These are phyloP conservation scores for Hawksworthiomyces lignivorus DNA, from an alignment of 2,329 filamentous ascomycete species.

Conservation along the genomic window DNA sequence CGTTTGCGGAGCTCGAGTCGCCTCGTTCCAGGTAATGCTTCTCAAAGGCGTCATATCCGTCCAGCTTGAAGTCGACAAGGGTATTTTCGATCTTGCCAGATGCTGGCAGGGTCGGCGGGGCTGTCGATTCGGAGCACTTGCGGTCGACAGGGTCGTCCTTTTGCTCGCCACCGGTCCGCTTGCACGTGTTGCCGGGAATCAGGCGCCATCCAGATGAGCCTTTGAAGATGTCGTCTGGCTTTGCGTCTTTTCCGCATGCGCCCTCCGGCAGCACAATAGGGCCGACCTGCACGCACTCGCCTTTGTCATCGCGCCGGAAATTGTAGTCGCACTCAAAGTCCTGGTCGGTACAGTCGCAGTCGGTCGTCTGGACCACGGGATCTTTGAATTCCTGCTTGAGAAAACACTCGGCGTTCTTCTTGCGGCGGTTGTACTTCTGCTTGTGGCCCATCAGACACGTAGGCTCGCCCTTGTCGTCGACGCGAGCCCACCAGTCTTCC, in stretches of 20 bases:
- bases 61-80: constrained; percentile 49
- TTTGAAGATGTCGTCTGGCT: constrained; percentile 64
- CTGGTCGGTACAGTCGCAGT: constrained; percentile 71
- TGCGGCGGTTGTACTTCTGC: constrained; percentile 77
- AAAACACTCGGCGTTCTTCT: constrained; percentile 83
- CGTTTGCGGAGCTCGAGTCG: constrained; percentile 49
- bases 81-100: constrained; percentile 60
- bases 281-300: constrained; percentile 59
- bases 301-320: constrained; percentile 60
- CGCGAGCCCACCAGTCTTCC: constrained; percentile 80
- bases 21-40: constrained; percentile 74
- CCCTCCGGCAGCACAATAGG: constrained; percentile 60
- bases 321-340: constrained; percentile 98
- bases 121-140: constrained; percentile 60
- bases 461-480: constrained; percentile 70
- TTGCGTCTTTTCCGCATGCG: constrained; percentile 54
- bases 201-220: constrained; percentile 86
- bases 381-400: constrained; percentile 80
- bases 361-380: constrained; percentile 57
- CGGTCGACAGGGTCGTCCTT: constrained; percentile 68
- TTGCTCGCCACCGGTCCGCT: constrained; percentile 49
- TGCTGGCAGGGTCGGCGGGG: constrained; percentile 42
- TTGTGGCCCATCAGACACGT: constrained; percentile 95
- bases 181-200: constrained; percentile 77
- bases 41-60: constrained; percentile 41